Percentiles rank a stretch among this genome's conserved stretches.
Conservation (phyloP, 441 rosid genomes). For the Daphne laureola region DNA sequence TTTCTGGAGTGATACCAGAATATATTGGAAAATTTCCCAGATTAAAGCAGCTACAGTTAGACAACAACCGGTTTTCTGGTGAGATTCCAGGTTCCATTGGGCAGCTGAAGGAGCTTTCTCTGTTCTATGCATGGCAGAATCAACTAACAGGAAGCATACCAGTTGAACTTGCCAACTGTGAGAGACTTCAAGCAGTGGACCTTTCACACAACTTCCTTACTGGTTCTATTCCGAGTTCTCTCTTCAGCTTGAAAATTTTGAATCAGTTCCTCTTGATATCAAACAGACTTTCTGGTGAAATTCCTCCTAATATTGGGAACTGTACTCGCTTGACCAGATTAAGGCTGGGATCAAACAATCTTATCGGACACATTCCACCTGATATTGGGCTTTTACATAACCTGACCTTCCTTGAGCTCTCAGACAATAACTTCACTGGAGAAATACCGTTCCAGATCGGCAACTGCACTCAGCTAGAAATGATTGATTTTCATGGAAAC, state of each 20-base stretch:
- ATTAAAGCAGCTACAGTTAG: constrained; percentile 59
- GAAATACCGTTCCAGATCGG: constrained; percentile 50
- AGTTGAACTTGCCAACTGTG: constrained; percentile 41
- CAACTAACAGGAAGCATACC: constrained; percentile 57
- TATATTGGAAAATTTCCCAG: constrained; percentile 38
- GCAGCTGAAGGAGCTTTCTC: constrained; percentile 41
- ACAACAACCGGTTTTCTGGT: constrained; percentile 48
- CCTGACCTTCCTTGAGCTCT: constrained; percentile 60
- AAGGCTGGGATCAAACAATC: constrained; percentile 51
- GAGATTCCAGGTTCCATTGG: constrained; percentile 52
- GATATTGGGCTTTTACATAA: constrained; percentile 37
- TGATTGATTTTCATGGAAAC: constrained; percentile 58
- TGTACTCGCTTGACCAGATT: constrained; percentile 52
- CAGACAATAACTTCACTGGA: constrained; percentile 46
- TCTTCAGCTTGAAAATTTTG: constrained; percentile 53
- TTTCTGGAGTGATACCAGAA: constrained; percentile 46
- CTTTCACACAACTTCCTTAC: constrained; percentile 55
- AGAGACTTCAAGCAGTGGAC: constrained; percentile 58
- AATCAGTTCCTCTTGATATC: constrained; percentile 56
- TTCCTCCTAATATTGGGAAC: constrained; percentile 50
- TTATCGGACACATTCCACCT: constrained; percentile 44
- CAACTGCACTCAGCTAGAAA: constrained; percentile 50
- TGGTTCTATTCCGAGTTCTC: constrained; percentile 51
- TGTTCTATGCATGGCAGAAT: constrained; percentile 73
- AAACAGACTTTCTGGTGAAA: constrained; percentile 45